Percentiles rank a stretch among this genome's conserved stretches.
Evolutionary conservation across 192 early-diverging fungal species (phyloP).

Genomic region (Coemansia sp.): DNA sequence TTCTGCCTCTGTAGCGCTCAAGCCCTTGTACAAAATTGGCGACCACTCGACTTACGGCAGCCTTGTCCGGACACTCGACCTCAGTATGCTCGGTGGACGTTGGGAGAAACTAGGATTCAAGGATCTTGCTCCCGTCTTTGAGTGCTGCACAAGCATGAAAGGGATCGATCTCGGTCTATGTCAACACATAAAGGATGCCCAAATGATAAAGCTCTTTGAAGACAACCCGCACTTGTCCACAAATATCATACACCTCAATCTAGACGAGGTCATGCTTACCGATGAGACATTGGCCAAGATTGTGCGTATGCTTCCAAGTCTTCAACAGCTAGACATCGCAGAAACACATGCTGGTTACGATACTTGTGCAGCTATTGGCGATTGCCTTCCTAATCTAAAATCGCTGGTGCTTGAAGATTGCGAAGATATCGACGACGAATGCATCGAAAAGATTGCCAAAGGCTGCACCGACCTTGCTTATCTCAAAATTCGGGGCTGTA

Average conservation of each 20-base stretch:
- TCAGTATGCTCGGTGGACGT: conserved; percentile 24
- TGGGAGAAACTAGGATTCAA: conserved; percentile 25
- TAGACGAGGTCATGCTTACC: background rate
- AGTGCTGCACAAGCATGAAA: background rate
- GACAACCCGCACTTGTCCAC: conserved; percentile 2
- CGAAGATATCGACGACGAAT: background rate
- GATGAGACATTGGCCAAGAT: background rate
- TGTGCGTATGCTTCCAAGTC: background rate
- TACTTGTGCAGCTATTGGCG: background rate
- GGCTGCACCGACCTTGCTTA: background rate
- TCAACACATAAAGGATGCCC: conserved; percentile 5
- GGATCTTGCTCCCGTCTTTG: conserved; percentile 11
- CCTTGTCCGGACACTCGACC: conserved; percentile 16
- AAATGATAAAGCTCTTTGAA: background rate
- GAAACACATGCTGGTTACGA: background rate
- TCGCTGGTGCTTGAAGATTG: background rate
- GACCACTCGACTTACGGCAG: conserved; percentile 12
- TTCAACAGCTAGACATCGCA: background rate
- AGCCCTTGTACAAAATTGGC: conserved; percentile 9
- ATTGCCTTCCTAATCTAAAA: background rate
- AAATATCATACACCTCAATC: background rate
- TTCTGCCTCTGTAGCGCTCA: background rate
- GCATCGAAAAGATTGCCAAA: background rate
- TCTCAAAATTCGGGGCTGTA: background rate
- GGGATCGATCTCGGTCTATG: conserved; percentile 26